Evolutionary conservation across 495 filamentous ascomycete species (phyloP).

Genomic region (Stereocaulon alpinum): DNA sequence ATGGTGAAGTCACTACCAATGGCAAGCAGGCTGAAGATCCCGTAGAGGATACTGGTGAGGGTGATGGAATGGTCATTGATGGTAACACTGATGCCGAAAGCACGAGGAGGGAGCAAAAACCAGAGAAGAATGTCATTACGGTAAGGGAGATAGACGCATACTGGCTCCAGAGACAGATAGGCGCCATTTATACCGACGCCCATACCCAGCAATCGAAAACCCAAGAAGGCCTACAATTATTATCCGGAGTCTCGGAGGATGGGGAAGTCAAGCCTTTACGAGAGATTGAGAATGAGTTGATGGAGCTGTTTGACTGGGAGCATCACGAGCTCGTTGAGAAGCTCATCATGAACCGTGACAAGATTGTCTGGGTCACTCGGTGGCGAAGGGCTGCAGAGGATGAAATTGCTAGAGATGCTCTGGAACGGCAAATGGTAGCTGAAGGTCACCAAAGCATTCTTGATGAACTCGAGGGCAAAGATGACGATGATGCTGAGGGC

Average conservation of each 20-base stretch:
- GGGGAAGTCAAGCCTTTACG: constrained; percentile 71
- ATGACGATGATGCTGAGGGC: constrained; percentile 42
- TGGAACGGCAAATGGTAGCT: constrained; percentile 83
- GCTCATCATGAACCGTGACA: constrained; percentile 83
- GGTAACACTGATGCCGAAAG: constrained; percentile 37
- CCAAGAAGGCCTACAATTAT: constrained; percentile 63
- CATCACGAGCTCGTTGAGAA: constrained; percentile 87
- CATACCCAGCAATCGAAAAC: constrained; percentile 88
- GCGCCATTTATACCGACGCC: constrained; percentile 74
- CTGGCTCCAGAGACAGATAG: constrained; percentile 92
- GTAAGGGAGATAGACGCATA: constrained; percentile 91
- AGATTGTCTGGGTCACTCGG: constrained; percentile 88
- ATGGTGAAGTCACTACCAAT: constrained; percentile 42
- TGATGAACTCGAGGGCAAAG: constrained; percentile 65
- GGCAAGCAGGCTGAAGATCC: constrained; percentile 37
- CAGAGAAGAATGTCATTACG: constrained; percentile 48
- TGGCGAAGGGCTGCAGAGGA: constrained; percentile 78
- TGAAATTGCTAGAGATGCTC: constrained; percentile 58
- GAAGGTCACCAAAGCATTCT: constrained; percentile 80
- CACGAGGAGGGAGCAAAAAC: constrained; percentile 33
- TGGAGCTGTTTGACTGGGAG: constrained; percentile 97
- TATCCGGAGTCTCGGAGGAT: constrained; percentile 66
- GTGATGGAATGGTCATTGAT: constrained; percentile 75
- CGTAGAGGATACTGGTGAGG: constrained; percentile 39
- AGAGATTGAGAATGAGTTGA: constrained; percentile 95